These are phyloP conservation scores for Metschnikowia anglica DNA, from an alignment of 805 yeast species.

Conservation along the genomic window DNA sequence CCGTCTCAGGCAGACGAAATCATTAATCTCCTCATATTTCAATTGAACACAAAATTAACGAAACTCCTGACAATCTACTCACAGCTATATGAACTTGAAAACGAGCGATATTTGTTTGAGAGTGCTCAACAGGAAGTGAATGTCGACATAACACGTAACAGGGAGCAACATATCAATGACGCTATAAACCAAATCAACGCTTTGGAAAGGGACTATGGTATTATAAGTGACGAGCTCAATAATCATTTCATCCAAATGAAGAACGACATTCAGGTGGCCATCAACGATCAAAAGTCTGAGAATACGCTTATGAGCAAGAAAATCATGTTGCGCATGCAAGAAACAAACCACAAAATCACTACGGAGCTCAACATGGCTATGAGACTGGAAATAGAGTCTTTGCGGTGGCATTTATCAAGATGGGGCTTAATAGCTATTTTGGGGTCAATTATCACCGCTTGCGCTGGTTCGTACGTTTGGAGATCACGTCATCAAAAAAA, in stretches of 20 bases:
- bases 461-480: slow-evolving; percentile 52
- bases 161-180: slow-evolving; percentile 69
- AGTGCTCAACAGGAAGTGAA: slow-evolving; percentile 87
- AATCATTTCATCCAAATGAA: slow-evolving; percentile 55
- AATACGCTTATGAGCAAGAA: slow-evolving; percentile 72
- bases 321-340: slow-evolving; percentile 71
- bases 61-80: slow-evolving; percentile 49
- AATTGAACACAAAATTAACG: slow-evolving; percentile 40
- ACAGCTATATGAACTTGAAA: slow-evolving; percentile 70
- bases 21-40: slow-evolving; percentile 47
- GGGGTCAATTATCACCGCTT: slow-evolving; percentile 56
- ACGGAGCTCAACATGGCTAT: slow-evolving; percentile 79
- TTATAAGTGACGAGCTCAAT: slow-evolving; percentile 73
- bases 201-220: slow-evolving; percentile 68
- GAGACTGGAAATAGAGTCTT: slow-evolving; percentile 80
- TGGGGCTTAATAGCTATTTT: slow-evolving; percentile 80
- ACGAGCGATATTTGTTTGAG: slow-evolving; percentile 83
- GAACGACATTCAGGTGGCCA: slow-evolving; percentile 78
- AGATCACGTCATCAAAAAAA: slow-evolving; percentile 25
- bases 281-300: slow-evolving; percentile 83
- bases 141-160: slow-evolving; percentile 69
- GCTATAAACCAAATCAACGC: slow-evolving; percentile 64
- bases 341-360: slow-evolving; percentile 77
- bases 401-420: slow-evolving; percentile 91
- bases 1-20: slow-evolving; percentile 60